Evolutionary conservation across 2,329 filamentous ascomycete genomes (phyloP).

Genomic region (Cordyceps farinosa): DNA sequence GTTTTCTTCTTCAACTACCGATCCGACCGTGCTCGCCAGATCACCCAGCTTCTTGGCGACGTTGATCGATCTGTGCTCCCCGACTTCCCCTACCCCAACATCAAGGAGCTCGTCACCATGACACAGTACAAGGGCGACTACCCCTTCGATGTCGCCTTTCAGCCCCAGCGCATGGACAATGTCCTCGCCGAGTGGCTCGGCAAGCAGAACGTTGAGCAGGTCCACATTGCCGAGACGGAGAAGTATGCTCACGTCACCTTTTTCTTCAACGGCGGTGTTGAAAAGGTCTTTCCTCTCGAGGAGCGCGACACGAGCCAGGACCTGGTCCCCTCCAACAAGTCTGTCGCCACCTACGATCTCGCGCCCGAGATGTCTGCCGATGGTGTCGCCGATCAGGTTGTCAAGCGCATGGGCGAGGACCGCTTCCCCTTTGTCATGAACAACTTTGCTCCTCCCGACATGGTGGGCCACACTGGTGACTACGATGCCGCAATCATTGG

Average conservation of each 20-base stretch:
- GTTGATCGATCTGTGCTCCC: conserved; percentile 86
- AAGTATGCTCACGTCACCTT: conserved; percentile 99
- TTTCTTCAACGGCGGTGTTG: conserved; percentile 99
- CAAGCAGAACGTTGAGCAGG: conserved; percentile 86
- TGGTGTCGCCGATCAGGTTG: conserved; percentile 83
- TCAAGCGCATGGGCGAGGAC: conserved; percentile 78
- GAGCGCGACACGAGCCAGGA: conserved; percentile 77
- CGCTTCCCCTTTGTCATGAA: conserved; percentile 98
- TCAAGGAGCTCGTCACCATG: conserved; percentile 86
- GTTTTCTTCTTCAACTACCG: conserved; percentile 99
- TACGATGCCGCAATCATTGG: conserved; percentile 91
- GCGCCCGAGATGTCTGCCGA: conserved; percentile 95
- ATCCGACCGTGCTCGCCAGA: conserved; percentile 93
- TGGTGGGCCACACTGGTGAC: conserved; percentile 98
- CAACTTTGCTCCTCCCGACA: conserved; percentile 98
- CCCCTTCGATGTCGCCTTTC: conserved; percentile 87
- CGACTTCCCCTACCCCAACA: conserved; percentile 91
- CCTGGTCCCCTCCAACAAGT: conserved; percentile 82
- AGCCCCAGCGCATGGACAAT: conserved; percentile 93
- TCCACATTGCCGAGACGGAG: conserved; percentile 96
- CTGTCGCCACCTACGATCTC: conserved; percentile 88
- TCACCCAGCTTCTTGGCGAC: conserved; percentile 89
- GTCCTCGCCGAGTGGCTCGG: conserved; percentile 96
- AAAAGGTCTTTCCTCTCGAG: conserved; percentile 92
- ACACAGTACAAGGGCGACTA: conserved; percentile 97